These are phyloP conservation scores for Termitomyces bulborhizus DNA, from an alignment of 768 basidiomycete species.

Conservation along the genomic window DNA sequence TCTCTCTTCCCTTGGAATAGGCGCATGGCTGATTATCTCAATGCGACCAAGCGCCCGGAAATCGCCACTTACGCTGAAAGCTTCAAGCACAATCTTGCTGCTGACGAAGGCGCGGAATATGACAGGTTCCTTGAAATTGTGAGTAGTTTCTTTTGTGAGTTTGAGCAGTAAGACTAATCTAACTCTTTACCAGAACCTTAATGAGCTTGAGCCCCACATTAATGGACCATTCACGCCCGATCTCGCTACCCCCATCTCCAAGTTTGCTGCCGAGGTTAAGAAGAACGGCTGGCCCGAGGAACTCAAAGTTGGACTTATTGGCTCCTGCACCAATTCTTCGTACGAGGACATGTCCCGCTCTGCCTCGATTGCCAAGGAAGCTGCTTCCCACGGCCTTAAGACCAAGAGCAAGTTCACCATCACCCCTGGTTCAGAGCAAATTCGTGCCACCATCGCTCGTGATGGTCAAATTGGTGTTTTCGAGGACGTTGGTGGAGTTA, in stretches of 20 bases:
- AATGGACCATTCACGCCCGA: conserved; percentile 99
- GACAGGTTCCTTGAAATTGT: conserved; percentile 93
- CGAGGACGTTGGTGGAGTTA: conserved; percentile 83
- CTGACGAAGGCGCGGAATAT: conserved; percentile 87
- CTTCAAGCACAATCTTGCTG: conserved; percentile 86
- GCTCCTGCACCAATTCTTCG: conserved; percentile 99
- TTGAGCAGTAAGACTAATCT: neutral
- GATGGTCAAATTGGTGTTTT: conserved; percentile 90
- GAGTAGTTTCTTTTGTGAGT: conserved; percentile 20
- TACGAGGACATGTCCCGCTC: conserved; percentile 99
- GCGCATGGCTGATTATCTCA: conserved; percentile 90
- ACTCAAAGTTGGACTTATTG: conserved; percentile 95
- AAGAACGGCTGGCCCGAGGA: conserved; percentile 96
- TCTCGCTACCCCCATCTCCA: conserved; percentile 95
- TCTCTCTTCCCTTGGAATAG: conserved; percentile 98
- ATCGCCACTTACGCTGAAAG: conserved; percentile 86
- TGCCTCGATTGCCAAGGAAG: conserved; percentile 89
- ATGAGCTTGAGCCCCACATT: conserved; percentile 97
- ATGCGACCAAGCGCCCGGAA: conserved; percentile 86
- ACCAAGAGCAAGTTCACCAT: conserved; percentile 95
- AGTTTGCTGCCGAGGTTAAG: conserved; percentile 88
- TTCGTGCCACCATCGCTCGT: conserved; percentile 95
- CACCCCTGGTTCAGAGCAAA: conserved; percentile 97
- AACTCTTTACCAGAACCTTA: conserved; percentile 60
- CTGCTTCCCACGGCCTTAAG: conserved; percentile 77